phyloP scores from a whole-genome alignment of 768 basidiomycete species.

The Sarcodon sp. region DNA sequence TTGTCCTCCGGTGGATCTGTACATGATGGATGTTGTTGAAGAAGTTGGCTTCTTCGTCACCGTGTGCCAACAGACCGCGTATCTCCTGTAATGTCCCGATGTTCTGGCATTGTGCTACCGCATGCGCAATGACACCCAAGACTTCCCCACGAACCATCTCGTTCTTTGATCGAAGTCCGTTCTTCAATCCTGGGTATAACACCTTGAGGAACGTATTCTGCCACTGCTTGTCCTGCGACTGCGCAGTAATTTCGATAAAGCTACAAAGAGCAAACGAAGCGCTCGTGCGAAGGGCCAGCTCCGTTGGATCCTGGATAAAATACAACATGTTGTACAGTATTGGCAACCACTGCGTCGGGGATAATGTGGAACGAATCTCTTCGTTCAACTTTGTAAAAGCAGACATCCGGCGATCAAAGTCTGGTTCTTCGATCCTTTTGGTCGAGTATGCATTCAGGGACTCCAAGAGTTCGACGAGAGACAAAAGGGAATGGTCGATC shows the following conservation, averaged over 20 bases:
- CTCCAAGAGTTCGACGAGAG: constrained; percentile 41
- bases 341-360: constrained; percentile 56
- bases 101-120: constrained; percentile 49
- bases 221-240: constrained; percentile 26
- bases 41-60: constrained; percentile 91
- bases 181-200: constrained; percentile 70
- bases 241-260: constrained; percentile 55
- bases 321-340: constrained; percentile 72
- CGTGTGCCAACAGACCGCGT: constrained; percentile 66
- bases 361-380: constrained; percentile 32
- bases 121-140: constrained; percentile 64
- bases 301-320: constrained; percentile 82
- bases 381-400: constrained; percentile 76
- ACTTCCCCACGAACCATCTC: constrained; percentile 85
- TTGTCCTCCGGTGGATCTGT: constrained; percentile 78
- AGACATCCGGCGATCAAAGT: constrained; percentile 74
- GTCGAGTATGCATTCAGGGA: constrained; percentile 78
- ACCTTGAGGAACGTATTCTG: constrained; percentile 46
- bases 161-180: constrained; percentile 62
- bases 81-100: constrained; percentile 65
- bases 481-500: constrained; percentile 31
- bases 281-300: constrained; percentile 75
- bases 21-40: constrained; percentile 95
- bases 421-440: constrained; percentile 79
- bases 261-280: constrained; percentile 65